These are phyloP conservation scores for Paracamarosporium sp. DNA, from an alignment of 2,329 filamentous ascomycete genomes.

Conservation along the genomic window DNA sequence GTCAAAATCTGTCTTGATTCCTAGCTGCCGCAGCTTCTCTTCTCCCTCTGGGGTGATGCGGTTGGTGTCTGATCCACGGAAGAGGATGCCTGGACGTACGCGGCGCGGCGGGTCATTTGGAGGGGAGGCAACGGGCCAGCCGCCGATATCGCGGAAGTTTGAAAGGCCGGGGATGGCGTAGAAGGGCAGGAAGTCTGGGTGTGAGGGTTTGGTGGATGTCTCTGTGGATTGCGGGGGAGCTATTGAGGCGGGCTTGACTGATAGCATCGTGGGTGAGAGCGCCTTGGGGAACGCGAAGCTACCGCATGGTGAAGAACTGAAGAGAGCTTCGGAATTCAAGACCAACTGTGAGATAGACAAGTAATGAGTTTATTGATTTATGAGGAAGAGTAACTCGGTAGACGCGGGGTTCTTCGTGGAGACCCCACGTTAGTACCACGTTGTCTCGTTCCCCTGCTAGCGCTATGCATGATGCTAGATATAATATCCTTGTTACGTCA, in stretches of 20 bases:
- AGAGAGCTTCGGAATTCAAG: not conserved
- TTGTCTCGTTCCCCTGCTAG: not conserved
- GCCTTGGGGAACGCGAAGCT: not conserved
- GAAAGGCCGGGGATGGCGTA: conserved; percentile 29
- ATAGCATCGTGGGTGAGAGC: conserved; percentile 4
- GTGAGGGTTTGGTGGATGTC: conserved; percentile 8
- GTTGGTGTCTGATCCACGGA: conserved; percentile 70
- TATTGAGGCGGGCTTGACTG: conserved; percentile 10
- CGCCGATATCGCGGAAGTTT: conserved; percentile 43
- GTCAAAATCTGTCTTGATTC: conserved; percentile 71
- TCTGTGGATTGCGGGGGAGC: not conserved
- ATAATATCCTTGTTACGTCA: not conserved
- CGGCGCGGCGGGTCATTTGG: conserved; percentile 1
- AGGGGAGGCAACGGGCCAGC: conserved; percentile 24
- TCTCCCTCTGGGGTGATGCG: conserved; percentile 22
- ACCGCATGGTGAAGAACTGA: not conserved
- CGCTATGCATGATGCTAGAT: not conserved
- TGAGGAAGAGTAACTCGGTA: not conserved
- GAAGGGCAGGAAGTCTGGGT: conserved; percentile 29
- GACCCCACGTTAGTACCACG: not conserved
- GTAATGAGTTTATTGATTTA: not conserved
- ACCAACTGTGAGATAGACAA: not conserved
- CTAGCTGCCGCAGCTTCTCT: conserved; percentile 49
- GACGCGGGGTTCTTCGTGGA: not conserved
- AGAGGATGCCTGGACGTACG: conserved; percentile 63